Evolutionary conservation across 2,329 filamentous ascomycete genomes (phyloP).

Genomic region (Alternaria ethzedia): DNA sequence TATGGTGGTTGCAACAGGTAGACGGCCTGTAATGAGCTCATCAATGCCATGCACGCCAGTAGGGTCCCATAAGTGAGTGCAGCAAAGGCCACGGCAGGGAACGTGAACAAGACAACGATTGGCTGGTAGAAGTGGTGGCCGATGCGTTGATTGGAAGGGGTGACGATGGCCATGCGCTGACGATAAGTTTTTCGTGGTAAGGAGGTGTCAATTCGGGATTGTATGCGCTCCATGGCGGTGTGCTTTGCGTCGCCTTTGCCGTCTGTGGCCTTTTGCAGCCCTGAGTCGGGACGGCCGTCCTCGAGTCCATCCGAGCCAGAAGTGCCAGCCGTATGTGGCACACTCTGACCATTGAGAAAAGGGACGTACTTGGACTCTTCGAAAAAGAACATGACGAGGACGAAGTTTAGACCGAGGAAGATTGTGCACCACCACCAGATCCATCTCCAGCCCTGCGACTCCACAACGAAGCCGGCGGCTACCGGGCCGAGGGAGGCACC

Average conservation of each 20-base stretch:
- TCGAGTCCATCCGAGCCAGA: neutral
- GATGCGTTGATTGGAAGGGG: conserved; percentile 27
- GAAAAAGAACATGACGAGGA: conserved; percentile 54
- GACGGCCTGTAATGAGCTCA: conserved; percentile 45
- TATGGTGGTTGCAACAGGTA: conserved; percentile 51
- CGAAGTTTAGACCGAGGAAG: conserved; percentile 47
- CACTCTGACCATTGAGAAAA: conserved; percentile 11
- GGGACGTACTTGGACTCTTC: conserved; percentile 44
- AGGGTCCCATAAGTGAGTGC: conserved; percentile 44
- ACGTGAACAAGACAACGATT: conserved; percentile 44
- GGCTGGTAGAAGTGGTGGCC: conserved; percentile 48
- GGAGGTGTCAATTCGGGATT: conserved; percentile 27
- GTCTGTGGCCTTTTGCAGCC: conserved; percentile 3
- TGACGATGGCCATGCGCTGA: conserved; percentile 50
- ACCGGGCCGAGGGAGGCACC: conserved; percentile 50
- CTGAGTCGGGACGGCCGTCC: neutral
- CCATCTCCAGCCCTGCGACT: conserved; percentile 57
- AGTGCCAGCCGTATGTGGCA: neutral
- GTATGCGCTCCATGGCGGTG: conserved; percentile 8
- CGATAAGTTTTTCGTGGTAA: conserved; percentile 53
- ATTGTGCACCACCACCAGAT: conserved; percentile 59
- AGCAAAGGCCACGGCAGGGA: conserved; percentile 50
- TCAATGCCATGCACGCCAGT: conserved; percentile 49
- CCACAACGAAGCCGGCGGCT: conserved; percentile 51
- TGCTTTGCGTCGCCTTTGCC: conserved; percentile 5